These are phyloP conservation scores for Ceratobasidium sp. DNA, from an alignment of 1,284 basidiomycete genomes.

Conservation along the genomic window DNA sequence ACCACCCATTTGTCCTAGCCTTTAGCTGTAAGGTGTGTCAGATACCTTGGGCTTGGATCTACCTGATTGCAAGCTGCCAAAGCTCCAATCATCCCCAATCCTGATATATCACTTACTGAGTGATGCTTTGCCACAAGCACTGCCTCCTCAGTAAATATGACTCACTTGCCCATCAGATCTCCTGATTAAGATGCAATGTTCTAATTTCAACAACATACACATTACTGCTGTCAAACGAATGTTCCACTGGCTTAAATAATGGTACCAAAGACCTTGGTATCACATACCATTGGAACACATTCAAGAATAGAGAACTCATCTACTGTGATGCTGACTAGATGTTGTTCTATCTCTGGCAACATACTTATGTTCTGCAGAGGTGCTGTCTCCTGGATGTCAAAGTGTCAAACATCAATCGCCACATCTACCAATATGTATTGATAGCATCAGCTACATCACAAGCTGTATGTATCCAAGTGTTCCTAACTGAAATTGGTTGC, in stretches of 20 bases:
- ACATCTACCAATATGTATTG: conserved; percentile 56
- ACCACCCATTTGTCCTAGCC: too few relatives aligned
- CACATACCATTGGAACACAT: background rate
- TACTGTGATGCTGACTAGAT: conserved; percentile 38
- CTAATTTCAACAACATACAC: conserved; percentile 54
- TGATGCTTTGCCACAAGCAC: too few relatives aligned
- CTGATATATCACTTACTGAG: too few relatives aligned
- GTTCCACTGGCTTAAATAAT: conserved; percentile 54
- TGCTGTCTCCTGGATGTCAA: conserved; percentile 57
- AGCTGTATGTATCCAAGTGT: conserved; percentile 49
- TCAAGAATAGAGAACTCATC: background rate
- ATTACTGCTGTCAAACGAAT: conserved; percentile 56
- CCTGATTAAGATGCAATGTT: too few relatives aligned
- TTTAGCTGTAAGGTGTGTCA: too few relatives aligned
- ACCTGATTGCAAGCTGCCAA: too few relatives aligned
- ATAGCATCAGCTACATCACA: conserved; percentile 51
- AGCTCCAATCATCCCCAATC: too few relatives aligned
- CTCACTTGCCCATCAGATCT: too few relatives aligned
- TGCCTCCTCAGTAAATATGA: too few relatives aligned
- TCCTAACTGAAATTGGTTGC: conserved; percentile 51
- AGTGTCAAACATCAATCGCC: conserved; percentile 56
- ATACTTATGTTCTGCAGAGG: conserved; percentile 53
- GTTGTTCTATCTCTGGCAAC: conserved; percentile 58
- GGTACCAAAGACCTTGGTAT: conserved; percentile 49
- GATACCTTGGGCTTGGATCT: too few relatives aligned